Percentiles rank a stretch among this genome's conserved stretches.
Evolutionary conservation across 495 filamentous ascomycete species (phyloP).

Genomic region (Elasticomyces elasticus): DNA sequence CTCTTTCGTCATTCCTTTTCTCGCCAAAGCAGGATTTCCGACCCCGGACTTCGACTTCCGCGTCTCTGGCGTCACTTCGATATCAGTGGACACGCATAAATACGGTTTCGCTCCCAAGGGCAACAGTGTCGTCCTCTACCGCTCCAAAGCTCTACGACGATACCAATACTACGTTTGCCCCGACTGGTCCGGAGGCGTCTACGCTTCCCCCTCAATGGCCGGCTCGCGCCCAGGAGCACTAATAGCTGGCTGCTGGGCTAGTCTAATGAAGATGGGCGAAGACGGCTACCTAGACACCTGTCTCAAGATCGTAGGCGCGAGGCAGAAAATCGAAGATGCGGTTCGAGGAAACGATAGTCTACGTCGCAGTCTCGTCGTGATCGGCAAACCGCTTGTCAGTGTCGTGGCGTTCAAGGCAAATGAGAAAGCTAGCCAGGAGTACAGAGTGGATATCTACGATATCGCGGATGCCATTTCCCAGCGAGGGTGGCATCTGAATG

Average conservation of each 20-base stretch:
- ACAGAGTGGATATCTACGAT: constrained; percentile 46
- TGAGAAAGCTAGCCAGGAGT: constrained; percentile 10
- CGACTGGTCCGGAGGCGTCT: constrained; percentile 92
- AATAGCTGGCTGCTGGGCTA: constrained; percentile 90
- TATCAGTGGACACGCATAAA: constrained; percentile 96
- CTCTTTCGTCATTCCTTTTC: constrained; percentile 85
- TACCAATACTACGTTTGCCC: constrained; percentile 96
- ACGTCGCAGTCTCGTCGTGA: constrained; percentile 59
- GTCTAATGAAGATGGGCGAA: constrained; percentile 78
- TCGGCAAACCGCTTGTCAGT: constrained; percentile 79
- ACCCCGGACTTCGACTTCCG: constrained; percentile 85
- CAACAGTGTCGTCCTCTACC: constrained; percentile 85
- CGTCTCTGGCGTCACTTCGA: constrained; percentile 84
- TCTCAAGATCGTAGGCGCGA: constrained; percentile 74
- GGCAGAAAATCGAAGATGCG: constrained; percentile 72
- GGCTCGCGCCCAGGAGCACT: constrained; percentile 87
- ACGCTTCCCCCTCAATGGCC: constrained; percentile 81
- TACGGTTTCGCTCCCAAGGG: constrained; percentile 98
- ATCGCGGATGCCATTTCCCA: constrained; percentile 50
- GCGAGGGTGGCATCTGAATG: constrained; percentile 92
- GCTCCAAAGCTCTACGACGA: constrained; percentile 60
- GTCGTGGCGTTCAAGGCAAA: constrained; percentile 78
- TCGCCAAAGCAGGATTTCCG: constrained; percentile 83
- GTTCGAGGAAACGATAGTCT: constrained; percentile 58
- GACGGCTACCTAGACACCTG: constrained; percentile 80